A percentile compares a stretch with the other conserved stretches of the same genome.
These are phyloP conservation scores for Scenedesmus sp. DNA, from an alignment of 163 green algal genomes.

Conservation along the genomic window DNA sequence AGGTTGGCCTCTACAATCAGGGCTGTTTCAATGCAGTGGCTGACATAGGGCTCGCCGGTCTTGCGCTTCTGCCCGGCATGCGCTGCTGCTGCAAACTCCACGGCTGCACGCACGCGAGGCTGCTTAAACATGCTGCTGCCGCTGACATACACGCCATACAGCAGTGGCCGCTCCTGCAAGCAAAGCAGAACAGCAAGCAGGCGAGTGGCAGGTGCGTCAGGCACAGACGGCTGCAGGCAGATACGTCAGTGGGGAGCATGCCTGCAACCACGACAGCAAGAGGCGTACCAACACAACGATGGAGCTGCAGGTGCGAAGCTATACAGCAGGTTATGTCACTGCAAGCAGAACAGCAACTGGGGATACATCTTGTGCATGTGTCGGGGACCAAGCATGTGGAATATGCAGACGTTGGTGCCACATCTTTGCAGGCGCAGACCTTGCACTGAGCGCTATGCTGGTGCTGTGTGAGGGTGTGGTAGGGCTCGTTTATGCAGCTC, in stretches of 20 bases:
- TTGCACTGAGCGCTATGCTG: not conserved
- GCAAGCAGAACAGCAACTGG: no score
- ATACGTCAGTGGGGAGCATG: not conserved
- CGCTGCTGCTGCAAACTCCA: conserved; percentile 70
- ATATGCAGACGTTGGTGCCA: not conserved
- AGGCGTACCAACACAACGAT: no score
- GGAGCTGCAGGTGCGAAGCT: no score
- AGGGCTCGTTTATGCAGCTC: not conserved
- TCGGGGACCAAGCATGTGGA: not conserved
- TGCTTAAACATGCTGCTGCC: conserved; percentile 56
- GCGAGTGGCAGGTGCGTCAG: not conserved
- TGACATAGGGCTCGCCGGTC: conserved; percentile 94
- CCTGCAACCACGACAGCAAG: not conserved
- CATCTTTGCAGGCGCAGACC: not conserved
- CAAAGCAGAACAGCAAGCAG: not conserved
- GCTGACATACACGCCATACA: conserved; percentile 70
- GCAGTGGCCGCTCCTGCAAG: conserved; percentile 49
- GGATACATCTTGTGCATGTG: not conserved
- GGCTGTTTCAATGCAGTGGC: conserved; percentile 94
- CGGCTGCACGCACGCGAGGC: conserved; percentile 57
- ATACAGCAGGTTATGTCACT: no score
- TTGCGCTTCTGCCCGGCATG: conserved; percentile 79
- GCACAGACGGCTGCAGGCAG: not conserved
- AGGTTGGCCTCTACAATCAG: conserved; percentile 93
- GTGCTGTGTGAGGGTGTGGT: no score